Conservation (phyloP, 2,329 filamentous ascomycete genomes). For the Fusarium stilboides region DNA sequence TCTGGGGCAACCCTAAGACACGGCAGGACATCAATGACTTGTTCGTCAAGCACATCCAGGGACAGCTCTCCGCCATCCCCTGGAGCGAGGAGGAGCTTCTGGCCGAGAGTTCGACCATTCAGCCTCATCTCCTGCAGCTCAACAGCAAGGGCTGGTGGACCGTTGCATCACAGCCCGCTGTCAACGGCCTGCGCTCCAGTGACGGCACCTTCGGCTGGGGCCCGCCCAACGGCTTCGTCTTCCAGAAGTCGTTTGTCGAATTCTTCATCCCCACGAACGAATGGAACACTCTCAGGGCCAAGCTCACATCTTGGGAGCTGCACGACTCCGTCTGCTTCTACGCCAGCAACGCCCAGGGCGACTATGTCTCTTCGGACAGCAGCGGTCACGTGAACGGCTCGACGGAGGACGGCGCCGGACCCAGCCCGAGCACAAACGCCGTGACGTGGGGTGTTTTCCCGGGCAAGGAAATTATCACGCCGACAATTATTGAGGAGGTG, state of each 20-base stretch:
- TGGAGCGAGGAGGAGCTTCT: constrained; percentile 94
- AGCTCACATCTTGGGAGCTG: constrained; percentile 71
- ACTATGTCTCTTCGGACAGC: constrained; percentile 80
- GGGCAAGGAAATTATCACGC: constrained; percentile 95
- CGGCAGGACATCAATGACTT: constrained; percentile 81
- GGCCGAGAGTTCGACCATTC: constrained; percentile 87
- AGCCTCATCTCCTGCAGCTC: constrained; percentile 79
- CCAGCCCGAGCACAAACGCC: constrained; percentile 80
- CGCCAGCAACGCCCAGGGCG: constrained; percentile 83
- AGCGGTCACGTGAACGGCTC: constrained; percentile 53
- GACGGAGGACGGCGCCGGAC: constrained; percentile 51
- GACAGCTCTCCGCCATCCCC: constrained; percentile 84
- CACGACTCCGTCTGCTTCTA: constrained; percentile 86
- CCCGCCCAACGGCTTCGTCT: constrained; percentile 91
- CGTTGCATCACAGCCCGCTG: constrained; percentile 93
- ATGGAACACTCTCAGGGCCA: constrained; percentile 77
- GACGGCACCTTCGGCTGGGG: constrained; percentile 94
- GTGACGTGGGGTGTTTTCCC: constrained; percentile 98
- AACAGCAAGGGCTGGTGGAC: constrained; percentile 95
- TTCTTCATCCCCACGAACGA: constrained; percentile 86
- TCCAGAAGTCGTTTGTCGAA: constrained; percentile 98
- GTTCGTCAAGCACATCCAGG: constrained; percentile 86
- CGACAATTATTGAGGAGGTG: constrained; percentile 96
- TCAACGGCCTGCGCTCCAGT: constrained; percentile 85
- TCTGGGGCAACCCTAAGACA: constrained; percentile 87